A percentile compares a stretch with the other conserved stretches of the same genome.
Evolutionary conservation across 2,329 filamentous ascomycete genomes (phyloP).

Genomic region (Cucurbitaria berberidis): DNA sequence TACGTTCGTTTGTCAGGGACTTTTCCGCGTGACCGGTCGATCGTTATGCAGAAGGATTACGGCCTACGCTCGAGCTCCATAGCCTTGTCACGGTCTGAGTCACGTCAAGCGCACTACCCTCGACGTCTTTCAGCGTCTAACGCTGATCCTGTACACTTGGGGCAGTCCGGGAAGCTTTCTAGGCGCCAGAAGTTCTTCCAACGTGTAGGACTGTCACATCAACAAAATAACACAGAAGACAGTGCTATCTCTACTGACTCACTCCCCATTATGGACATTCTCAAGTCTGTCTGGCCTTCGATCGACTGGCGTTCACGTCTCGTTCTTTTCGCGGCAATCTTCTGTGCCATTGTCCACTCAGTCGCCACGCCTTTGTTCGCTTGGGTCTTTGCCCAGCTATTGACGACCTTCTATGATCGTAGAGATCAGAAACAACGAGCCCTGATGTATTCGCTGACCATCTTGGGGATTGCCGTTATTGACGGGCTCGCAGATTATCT

Average conservation of each 20-base stretch:
- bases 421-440: constrained; percentile 58
- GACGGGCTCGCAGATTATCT: constrained; percentile 71
- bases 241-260: constrained; percentile 6
- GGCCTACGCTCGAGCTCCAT: constrained; percentile 11
- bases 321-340: constrained; percentile 65
- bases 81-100: constrained; percentile 8
- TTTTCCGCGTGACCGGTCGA: constrained; percentile 5
- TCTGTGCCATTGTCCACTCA: constrained; percentile 68
- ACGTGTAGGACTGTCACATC: neutral
- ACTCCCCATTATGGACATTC: constrained; percentile 59
- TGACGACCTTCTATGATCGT: constrained; percentile 70
- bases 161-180: neutral
- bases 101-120: constrained; percentile 4
- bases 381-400: constrained; percentile 74
- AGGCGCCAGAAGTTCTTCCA: constrained; percentile 3
- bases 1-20: constrained; percentile 1
- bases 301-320: constrained; percentile 61
- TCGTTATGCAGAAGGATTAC: constrained; percentile 6
- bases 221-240: neutral
- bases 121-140: constrained; percentile 5
- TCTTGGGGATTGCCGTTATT: constrained; percentile 70
- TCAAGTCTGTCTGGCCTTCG: constrained; percentile 73
- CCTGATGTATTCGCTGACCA: constrained; percentile 70
- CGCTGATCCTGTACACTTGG: neutral
- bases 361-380: constrained; percentile 76